A percentile compares a stretch with the other conserved stretches of the same genome.
Conservation (phyloP, 768 basidiomycete species). For the Chiua virens region DNA sequence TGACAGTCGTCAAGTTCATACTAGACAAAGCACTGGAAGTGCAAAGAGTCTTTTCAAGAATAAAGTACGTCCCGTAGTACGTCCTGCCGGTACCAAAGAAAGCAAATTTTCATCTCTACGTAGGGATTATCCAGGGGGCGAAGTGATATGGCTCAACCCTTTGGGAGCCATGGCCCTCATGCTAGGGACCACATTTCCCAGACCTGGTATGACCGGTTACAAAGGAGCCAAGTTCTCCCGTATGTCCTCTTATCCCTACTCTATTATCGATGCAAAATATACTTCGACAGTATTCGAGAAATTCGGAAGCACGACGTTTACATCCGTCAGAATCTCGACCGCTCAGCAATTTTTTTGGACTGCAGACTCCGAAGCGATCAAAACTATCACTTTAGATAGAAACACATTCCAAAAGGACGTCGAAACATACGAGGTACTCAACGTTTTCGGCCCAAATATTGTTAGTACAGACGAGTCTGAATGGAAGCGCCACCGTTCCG, state of each 20-base stretch:
- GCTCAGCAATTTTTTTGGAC: too few species aligned
- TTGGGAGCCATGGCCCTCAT: conserved; percentile 28
- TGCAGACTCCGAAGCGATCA: conserved; percentile 44
- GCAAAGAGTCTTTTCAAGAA: conserved; percentile 14
- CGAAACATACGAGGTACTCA: conserved; percentile 39
- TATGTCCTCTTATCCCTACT: conserved; percentile 18
- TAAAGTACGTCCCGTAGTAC: conserved; percentile 9
- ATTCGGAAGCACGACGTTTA: conserved; percentile 41
- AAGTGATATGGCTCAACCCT: conserved; percentile 33
- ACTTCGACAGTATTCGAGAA: conserved; percentile 28
- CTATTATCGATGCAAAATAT: not conserved
- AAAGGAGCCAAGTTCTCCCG: conserved; percentile 37
- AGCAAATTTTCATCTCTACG: not conserved
- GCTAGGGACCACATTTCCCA: conserved; percentile 34
- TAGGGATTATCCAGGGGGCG: conserved; percentile 21
- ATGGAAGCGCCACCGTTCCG: conserved; percentile 47
- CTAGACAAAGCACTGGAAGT: conserved; percentile 6
- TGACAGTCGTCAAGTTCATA: conserved; percentile 8
- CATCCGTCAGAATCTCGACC: conserved; percentile 34
- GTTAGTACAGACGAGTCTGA: conserved; percentile 41
- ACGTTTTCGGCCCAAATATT: conserved; percentile 47
- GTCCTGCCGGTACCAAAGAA: too few species aligned
- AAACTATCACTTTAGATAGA: conserved; percentile 33
- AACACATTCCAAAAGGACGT: conserved; percentile 41
- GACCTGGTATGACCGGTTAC: conserved; percentile 33